phyloP scores from a whole-genome alignment of 1,284 basidiomycete genomes.

The Fomitopsis palustris region DNA sequence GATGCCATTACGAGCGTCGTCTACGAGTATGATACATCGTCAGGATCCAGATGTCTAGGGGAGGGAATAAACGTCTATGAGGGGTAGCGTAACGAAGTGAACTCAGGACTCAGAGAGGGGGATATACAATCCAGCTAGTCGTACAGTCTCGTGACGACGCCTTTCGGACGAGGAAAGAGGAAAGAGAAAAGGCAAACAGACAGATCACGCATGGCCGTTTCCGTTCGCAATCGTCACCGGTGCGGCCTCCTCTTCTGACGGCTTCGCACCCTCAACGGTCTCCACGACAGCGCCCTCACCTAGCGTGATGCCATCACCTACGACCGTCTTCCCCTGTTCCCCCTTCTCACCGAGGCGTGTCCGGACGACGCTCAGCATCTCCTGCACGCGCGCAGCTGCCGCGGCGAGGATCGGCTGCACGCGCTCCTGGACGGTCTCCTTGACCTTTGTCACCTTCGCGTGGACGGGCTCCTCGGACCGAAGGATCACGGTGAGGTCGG shows the following conservation, averaged over 20 bases:
- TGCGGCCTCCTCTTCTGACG: neutral
- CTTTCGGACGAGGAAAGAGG: neutral
- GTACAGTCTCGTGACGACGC: neutral
- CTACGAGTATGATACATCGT: neutral
- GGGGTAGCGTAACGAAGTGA: neutral
- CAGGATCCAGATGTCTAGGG: neutral
- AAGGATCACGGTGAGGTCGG: conserved; percentile 50
- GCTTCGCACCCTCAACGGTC: conserved; percentile 16
- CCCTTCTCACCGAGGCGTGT: conserved; percentile 25
- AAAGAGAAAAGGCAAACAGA: neutral
- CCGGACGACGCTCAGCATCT: conserved; percentile 26
- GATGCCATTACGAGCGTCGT: neutral
- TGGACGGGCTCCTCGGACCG: conserved; percentile 52
- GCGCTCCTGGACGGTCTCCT: conserved; percentile 53
- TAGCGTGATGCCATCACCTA: neutral
- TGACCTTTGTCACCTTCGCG: conserved; percentile 56
- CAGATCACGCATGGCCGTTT: conserved; percentile 2
- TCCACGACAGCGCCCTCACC: neutral
- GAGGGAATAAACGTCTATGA: neutral
- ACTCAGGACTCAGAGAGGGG: too few relatives aligned
- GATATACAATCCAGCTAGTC: neutral
- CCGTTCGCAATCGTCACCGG: conserved; percentile 6
- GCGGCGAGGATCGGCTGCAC: conserved; percentile 56
- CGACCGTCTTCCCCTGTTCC: neutral
- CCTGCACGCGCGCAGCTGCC: conserved; percentile 29